Base-by-base conservation (phyloP, 2,329 filamentous ascomycete genomes). In the Samsoniella hepiali region DNA sequence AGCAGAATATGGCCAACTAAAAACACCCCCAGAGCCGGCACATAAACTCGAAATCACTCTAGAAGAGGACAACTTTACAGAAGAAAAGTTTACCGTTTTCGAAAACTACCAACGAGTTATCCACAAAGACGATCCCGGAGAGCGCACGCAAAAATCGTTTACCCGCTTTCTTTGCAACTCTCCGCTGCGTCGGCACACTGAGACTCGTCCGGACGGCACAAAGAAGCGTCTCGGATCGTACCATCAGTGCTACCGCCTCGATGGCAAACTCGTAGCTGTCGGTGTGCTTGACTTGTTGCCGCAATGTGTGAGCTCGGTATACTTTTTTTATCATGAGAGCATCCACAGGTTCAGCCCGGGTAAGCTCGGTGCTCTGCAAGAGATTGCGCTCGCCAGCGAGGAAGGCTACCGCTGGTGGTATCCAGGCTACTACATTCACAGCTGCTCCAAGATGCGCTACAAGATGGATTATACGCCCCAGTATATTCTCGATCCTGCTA, bases 371-470 rank as follows among this genome's bases (percentile, higher is more conserved):
- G 91, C 91, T 1, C 73, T 94, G 65, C 79, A 88, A 65, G 91
- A 95, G 74, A 89, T 91, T 65, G 80, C 86, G 0, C 74, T 95
- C 34, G 88, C 91, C 0, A 76, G 82, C 3, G 90, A 94, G 70
- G 80, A 79, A 6, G 88, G 85, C 0, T 93, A 93, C 69, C 77
- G 82, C 50, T 92, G 86, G 80, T 95, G 91, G 83, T 95, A 94
- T 75, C 88, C 83, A 6, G 88, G 91, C 6, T 94, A 87, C 74
- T 95, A 94, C 70, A 94, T 95, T 64, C 90, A 93, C 73, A 86
- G 79, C 62, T 94, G 91, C 70, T 81, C 84, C 60, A 95, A 95
- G 78, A 94, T 95, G 91, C 82, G 82, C 68, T 95, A 95, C 79
- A 95, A 95, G 78, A 89, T 88, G 64, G 88, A 93, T 71, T 95